These are phyloP conservation scores for Grosmannia clavigera DNA, from an alignment of 2,329 filamentous ascomycete genomes.

Conservation along the genomic window DNA sequence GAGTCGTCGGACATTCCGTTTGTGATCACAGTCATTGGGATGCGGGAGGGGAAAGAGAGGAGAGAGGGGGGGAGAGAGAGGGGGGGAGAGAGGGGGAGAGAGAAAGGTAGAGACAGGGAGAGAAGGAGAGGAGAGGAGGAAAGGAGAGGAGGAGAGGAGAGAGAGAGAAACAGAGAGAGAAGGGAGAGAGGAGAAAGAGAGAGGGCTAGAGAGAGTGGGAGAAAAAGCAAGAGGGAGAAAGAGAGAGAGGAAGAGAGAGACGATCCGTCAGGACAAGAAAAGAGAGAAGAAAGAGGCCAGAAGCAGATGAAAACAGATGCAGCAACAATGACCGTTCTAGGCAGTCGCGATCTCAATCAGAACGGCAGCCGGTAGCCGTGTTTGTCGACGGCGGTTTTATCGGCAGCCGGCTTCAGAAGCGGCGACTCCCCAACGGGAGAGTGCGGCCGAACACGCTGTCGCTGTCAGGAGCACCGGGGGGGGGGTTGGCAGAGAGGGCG, in stretches of 20 bases:
- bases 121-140: neutral
- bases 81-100: too few species aligned
- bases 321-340: too few species aligned
- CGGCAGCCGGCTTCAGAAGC: neutral
- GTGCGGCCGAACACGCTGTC: neutral
- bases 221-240: neutral
- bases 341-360: too few species aligned
- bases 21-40: slow-evolving; percentile 7
- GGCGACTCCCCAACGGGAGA: neutral
- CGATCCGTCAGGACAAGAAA: too few species aligned
- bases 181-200: neutral
- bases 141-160: neutral
- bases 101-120: neutral
- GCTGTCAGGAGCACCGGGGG: neutral
- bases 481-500: neutral
- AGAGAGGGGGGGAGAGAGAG: neutral
- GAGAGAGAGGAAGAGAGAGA: neutral
- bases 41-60: neutral
- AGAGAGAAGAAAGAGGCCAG: too few species aligned
- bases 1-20: slow-evolving; percentile 18
- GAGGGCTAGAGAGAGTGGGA: neutral
- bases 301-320: too few species aligned
- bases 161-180: neutral
- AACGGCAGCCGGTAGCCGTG: too few species aligned
- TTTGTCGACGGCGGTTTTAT: too few species aligned